Evolutionary conservation across 768 basidiomycete species (phyloP).

Genomic region (Suillus subalutaceus): DNA sequence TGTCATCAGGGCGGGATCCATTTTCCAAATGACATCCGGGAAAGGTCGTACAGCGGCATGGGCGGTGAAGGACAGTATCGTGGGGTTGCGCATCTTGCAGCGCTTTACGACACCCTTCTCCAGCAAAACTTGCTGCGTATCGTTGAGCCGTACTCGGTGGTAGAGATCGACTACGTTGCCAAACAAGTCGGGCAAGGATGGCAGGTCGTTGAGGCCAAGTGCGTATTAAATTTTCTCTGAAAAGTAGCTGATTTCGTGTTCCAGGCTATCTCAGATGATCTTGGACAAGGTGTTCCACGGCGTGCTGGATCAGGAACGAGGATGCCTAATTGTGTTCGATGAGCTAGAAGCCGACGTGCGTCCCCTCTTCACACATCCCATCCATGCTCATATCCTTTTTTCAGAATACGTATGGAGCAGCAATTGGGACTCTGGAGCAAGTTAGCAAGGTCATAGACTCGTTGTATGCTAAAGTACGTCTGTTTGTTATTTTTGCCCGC

Average conservation of each 20-base stretch:
- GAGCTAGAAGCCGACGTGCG: conserved; percentile 82
- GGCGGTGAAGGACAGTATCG: too few relatives aligned
- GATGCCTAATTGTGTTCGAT: conserved; percentile 90
- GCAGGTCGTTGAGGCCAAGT: conserved; percentile 92
- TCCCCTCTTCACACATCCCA: conserved; percentile 17
- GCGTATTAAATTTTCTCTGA: conserved; percentile 27
- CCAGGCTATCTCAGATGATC: conserved; percentile 96
- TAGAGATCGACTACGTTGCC: conserved; percentile 91
- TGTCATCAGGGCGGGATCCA: too few relatives aligned
- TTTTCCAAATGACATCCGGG: too few relatives aligned
- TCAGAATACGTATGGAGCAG: conserved; percentile 86
- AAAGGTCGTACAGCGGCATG: too few relatives aligned
- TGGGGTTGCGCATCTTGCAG: conserved; percentile 91
- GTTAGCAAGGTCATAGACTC: conserved; percentile 94
- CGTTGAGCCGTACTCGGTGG: conserved; percentile 92
- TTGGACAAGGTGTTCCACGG: conserved; percentile 93
- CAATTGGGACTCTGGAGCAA: conserved; percentile 87
- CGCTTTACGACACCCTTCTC: conserved; percentile 93
- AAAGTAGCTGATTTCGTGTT: conserved; percentile 12
- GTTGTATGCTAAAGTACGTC: conserved; percentile 78
- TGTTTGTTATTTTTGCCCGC: background rate
- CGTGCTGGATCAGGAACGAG: conserved; percentile 94
- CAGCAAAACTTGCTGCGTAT: conserved; percentile 95
- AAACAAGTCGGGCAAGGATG: conserved; percentile 83
- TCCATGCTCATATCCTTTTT: background rate